These are phyloP conservation scores for Discostella stelligera DNA, from an alignment of 352 stramenopile genomes.

Conservation along the genomic window DNA sequence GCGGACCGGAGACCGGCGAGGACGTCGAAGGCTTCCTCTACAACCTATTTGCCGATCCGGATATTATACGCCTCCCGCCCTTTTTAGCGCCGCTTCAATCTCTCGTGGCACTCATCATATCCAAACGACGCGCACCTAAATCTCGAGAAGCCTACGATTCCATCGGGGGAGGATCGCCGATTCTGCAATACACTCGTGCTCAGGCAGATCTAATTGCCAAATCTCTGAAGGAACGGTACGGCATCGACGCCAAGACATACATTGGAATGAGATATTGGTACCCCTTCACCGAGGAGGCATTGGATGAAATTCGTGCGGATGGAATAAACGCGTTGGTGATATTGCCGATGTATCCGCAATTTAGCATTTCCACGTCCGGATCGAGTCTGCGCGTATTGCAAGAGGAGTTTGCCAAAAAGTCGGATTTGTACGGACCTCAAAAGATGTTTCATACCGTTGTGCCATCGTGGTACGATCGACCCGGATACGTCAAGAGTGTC, in stretches of 20 bases:
- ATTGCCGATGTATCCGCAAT: slow-evolving; percentile 98
- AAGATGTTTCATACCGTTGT: slow-evolving; percentile 87
- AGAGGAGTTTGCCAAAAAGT: slow-evolving; percentile 82
- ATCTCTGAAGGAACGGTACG: slow-evolving; percentile 88
- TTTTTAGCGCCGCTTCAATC: slow-evolving; percentile 87
- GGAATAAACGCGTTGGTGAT: slow-evolving; percentile 94
- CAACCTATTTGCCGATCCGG: slow-evolving; percentile 97
- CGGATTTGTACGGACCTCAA: slow-evolving; percentile 56
- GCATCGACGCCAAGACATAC: slow-evolving; percentile 90
- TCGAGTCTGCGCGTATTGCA: slow-evolving; percentile 94
- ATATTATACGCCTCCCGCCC: slow-evolving; percentile 96
- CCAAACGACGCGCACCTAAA: slow-evolving; percentile 90
- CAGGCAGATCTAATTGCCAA: slow-evolving; percentile 91
- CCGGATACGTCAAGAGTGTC: slow-evolving; percentile 93
- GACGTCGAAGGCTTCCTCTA: slow-evolving; percentile 97
- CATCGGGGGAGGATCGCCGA: slow-evolving; percentile 97
- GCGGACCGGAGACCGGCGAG: slow-evolving; percentile 90
- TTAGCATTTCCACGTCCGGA: slow-evolving; percentile 95
- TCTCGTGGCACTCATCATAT: slow-evolving; percentile 83
- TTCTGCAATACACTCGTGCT: slow-evolving; percentile 94
- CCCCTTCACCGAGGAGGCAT: slow-evolving; percentile 93
- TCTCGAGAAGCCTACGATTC: slow-evolving; percentile 93
- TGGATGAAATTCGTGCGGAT: slow-evolving; percentile 93
- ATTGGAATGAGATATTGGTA: slow-evolving; percentile 98
- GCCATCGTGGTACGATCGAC: slow-evolving; percentile 91